A percentile compares a stretch with the other conserved stretches of the same genome.
Conservation (phyloP, 2,329 filamentous ascomycete genomes). For the Coniochaeta sp. region DNA sequence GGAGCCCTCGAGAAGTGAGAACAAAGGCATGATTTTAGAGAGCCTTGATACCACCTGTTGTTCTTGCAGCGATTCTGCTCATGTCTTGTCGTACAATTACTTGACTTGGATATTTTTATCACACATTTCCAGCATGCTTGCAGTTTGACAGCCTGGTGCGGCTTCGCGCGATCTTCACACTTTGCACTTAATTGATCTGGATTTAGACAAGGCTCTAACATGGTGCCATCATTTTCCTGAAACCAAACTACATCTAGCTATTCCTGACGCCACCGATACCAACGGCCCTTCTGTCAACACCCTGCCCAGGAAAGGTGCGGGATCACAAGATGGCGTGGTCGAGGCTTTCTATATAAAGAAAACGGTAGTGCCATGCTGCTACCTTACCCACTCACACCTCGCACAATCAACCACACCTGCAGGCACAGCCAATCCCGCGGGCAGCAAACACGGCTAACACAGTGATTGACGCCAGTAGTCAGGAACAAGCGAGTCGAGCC, state of each 20-base stretch:
- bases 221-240: not conserved
- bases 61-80: not conserved
- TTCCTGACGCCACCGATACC: not conserved
- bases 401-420: not conserved
- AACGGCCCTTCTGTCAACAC: not conserved
- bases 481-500: not conserved
- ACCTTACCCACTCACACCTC: not conserved
- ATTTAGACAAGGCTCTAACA: not conserved
- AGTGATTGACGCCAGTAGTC: not conserved
- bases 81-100: not conserved
- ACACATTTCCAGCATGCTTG: not conserved
- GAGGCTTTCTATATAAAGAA: slow-evolving; percentile 1
- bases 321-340: not conserved
- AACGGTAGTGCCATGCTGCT: not conserved
- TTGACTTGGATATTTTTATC: not conserved
- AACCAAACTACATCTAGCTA: not conserved
- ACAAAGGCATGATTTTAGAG: not conserved
- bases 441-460: not conserved
- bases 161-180: not conserved
- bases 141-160: not conserved
- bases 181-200: not conserved
- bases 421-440: not conserved
- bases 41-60: not conserved
- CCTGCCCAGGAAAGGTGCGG: not conserved
- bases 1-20: not conserved